A percentile compares a stretch with the other conserved stretches of the same genome.
Evolutionary conservation across 2,329 filamentous ascomycete genomes (phyloP).

Genomic region (Tympanopsis confertula): DNA sequence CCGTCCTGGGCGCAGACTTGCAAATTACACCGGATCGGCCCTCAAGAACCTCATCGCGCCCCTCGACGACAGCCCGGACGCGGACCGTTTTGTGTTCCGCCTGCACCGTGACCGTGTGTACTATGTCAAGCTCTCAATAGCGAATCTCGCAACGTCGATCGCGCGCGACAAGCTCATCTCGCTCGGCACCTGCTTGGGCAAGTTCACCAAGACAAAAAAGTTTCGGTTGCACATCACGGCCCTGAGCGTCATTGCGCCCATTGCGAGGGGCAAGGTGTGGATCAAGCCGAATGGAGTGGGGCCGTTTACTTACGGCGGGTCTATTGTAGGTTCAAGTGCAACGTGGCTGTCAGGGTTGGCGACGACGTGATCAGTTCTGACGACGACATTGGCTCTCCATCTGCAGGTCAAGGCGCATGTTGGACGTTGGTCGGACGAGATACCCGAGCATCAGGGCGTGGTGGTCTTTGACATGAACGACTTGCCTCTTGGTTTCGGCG

Average conservation of each 20-base stretch:
- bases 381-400: no score
- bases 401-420: conserved; percentile 69
- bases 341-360: no score
- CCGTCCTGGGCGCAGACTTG: no score
- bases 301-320: conserved; percentile 91
- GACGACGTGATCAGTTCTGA: no score
- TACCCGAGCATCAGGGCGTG: conserved; percentile 83
- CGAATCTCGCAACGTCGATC: conserved; percentile 82
- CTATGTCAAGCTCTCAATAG: conserved; percentile 80
- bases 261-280: conserved; percentile 95
- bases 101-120: conserved; percentile 76
- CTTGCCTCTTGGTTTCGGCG: conserved; percentile 79
- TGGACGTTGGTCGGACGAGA: conserved; percentile 79
- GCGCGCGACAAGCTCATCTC: conserved; percentile 72
- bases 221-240: conserved; percentile 87
- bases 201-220: conserved; percentile 94
- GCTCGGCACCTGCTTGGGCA: conserved; percentile 79
- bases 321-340: no score
- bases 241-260: conserved; percentile 75
- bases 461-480: conserved; percentile 89
- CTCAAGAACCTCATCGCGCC: conserved; percentile 76
- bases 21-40: conserved; percentile 80
- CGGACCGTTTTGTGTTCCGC: conserved; percentile 76
- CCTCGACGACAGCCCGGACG: conserved; percentile 52
- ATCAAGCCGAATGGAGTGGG: conserved; percentile 93